A percentile compares a stretch with the other conserved stretches of the same genome.
phyloP scores from a whole-genome alignment of 208 protist genomes.

The Leptomonas pyrrhocoris region DNA sequence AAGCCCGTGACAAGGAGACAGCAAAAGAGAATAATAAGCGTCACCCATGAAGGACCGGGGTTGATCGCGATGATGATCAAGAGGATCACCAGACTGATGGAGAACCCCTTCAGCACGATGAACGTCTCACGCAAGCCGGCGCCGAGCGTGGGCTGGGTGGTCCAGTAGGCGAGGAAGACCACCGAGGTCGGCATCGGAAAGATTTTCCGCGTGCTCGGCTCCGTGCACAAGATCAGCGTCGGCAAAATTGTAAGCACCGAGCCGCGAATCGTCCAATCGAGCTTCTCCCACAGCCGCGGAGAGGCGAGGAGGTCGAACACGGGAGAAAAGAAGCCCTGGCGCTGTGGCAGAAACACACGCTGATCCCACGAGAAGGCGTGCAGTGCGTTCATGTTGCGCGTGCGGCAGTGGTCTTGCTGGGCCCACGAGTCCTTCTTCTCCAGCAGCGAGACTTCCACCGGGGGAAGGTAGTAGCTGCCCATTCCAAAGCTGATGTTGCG shows the following conservation, averaged over 20 bases:
- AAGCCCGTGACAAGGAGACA: slow-evolving; percentile 66
- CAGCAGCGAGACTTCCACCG: not conserved
- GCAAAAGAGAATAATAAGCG: slow-evolving; percentile 71
- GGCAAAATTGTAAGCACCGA: slow-evolving; percentile 79
- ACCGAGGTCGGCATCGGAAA: slow-evolving; percentile 75
- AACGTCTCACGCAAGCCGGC: slow-evolving; percentile 74
- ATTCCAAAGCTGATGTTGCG: slow-evolving; percentile 18
- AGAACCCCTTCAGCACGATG: slow-evolving; percentile 76
- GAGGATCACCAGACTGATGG: slow-evolving; percentile 59
- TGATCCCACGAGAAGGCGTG: slow-evolving; percentile 84
- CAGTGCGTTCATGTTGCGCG: slow-evolving; percentile 70
- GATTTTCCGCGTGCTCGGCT: slow-evolving; percentile 64
- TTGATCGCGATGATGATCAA: slow-evolving; percentile 62
- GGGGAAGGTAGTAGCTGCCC: slow-evolving; percentile 5
- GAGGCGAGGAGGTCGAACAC: slow-evolving; percentile 68
- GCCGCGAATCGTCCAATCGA: slow-evolving; percentile 82
- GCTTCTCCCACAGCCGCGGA: slow-evolving; percentile 85
- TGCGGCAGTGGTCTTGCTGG: slow-evolving; percentile 39
- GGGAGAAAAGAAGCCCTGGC: slow-evolving; percentile 43
- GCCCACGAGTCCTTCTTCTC: slow-evolving; percentile 14
- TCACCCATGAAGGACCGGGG: slow-evolving; percentile 63
- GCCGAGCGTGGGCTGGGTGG: slow-evolving; percentile 82
- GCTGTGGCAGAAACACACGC: slow-evolving; percentile 61
- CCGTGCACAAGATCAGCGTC: slow-evolving; percentile 73
- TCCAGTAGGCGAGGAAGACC: slow-evolving; percentile 85